Conservation (phyloP, 2,329 filamentous ascomycete species). For the Thelonectria blattea region DNA sequence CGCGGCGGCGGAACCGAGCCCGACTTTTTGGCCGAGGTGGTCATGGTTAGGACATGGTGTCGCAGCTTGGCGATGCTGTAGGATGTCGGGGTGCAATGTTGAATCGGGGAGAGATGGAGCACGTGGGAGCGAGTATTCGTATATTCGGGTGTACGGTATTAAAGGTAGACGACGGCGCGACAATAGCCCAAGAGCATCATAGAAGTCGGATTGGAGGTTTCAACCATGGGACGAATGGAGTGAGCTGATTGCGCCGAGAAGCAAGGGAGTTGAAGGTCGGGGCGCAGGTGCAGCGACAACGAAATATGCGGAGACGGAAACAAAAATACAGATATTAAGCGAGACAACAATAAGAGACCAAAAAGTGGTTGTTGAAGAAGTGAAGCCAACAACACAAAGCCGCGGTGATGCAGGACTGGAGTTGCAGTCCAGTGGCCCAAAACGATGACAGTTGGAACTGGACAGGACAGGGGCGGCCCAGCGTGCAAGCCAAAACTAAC, state of each 20-base stretch:
- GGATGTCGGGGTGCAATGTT: slow-evolving; percentile 2
- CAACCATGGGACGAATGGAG: slow-evolving; percentile 30
- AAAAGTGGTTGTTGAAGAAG: not conserved
- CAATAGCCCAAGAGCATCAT: slow-evolving; percentile 31
- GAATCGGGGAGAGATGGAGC: slow-evolving; percentile 25
- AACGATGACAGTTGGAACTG: slow-evolving; percentile 3
- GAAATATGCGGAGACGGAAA: not conserved
- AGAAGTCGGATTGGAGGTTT: slow-evolving; percentile 22
- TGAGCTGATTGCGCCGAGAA: slow-evolving; percentile 11
- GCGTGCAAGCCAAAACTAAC: not conserved
- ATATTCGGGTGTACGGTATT: slow-evolving; percentile 10
- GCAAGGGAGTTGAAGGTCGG: not conserved
- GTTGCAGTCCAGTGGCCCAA: not conserved
- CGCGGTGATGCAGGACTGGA: not conserved
- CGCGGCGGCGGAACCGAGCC: slow-evolving; percentile 54
- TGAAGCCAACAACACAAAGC: not conserved
- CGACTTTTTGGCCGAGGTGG: slow-evolving; percentile 51
- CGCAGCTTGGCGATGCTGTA: slow-evolving; percentile 14
- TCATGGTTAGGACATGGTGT: slow-evolving; percentile 53
- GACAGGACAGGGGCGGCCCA: slow-evolving; percentile 10
- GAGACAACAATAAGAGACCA: not conserved
- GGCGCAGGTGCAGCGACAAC: not conserved
- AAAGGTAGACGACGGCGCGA: slow-evolving; percentile 29
- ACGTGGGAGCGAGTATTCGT: not conserved
- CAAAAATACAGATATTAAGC: not conserved